Base-by-base conservation (phyloP, 2,329 filamentous ascomycete genomes). In the Penicillium corylophilum region DNA sequence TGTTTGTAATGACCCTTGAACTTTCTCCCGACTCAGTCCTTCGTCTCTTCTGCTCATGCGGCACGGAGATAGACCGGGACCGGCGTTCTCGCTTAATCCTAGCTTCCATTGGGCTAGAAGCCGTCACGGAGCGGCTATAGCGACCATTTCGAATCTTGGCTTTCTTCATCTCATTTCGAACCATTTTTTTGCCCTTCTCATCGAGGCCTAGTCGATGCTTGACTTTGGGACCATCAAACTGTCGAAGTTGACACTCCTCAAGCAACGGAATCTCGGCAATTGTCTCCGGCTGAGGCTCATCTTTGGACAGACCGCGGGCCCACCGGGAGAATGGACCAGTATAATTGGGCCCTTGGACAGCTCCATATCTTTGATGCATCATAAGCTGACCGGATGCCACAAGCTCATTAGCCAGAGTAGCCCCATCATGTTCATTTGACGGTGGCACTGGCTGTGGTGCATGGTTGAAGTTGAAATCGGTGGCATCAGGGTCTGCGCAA, bases 291-390 rank as follows among this genome's bases (percentile, higher is more conserved):
- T 28, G 3, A 12, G 65, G 49, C 3, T 62, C 63, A 7, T 56
- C 50, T 15, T 58, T 31, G 1, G 28, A 26, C 12, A 48, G 10
- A 24, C 65, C 58, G 4, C 73, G 69, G 46, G 73, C 73, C 71
- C 72, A 75, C 12, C 60, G 55, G 13, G 72, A 72, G 63, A 66
- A 75, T 28, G 74, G 74, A 0, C 74, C 74, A 28, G 61, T 51
- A 46, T 77, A 77, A 13, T 57, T 51, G 16, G 69, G 68, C 6
- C 74, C 74, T 65, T 77, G 61, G 0, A 70, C 71, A 8, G 70
- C 64, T 3, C 74, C 74, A 55, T 64, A 75, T 9, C 64, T 54
- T 4, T 67, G 66, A 58, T 77, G 65, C 8, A 63, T 51, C 2
- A 54, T 53, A 5, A 77, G 61, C 53, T 74, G 61, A 7, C 70